Conservation (phyloP, 2,329 filamentous ascomycete species). For the Hymenoscyphus occultus region DNA sequence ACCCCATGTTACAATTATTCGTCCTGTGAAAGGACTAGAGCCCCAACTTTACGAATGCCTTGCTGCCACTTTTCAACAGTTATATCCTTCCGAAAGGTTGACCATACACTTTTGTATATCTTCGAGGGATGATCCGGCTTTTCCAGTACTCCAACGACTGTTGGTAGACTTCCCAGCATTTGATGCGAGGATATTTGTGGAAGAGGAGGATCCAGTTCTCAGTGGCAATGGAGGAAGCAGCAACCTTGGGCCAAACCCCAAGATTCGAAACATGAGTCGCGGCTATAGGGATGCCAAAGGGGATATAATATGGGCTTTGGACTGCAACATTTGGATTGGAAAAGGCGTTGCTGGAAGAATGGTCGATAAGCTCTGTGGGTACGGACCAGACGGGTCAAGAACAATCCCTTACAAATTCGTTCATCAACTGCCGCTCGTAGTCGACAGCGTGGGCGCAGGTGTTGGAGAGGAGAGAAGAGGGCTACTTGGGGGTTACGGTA, state of each 20-base stretch:
- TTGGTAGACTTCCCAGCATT: slow-evolving; percentile 68
- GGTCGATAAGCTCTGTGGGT: slow-evolving; percentile 82
- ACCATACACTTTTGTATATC: slow-evolving; percentile 82
- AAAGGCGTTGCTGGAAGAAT: slow-evolving; percentile 78
- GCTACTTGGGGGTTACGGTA: slow-evolving; percentile 15
- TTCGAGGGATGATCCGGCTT: slow-evolving; percentile 70
- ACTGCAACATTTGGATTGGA: slow-evolving; percentile 94
- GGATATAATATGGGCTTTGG: slow-evolving; percentile 89
- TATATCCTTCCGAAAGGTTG: slow-evolving; percentile 73
- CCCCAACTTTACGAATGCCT: slow-evolving; percentile 90
- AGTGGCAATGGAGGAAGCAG: slow-evolving; percentile 50
- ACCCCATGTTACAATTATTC: slow-evolving; percentile 85
- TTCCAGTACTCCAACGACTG: slow-evolving; percentile 68
- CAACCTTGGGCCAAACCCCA: slow-evolving; percentile 89
- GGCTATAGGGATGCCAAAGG: slow-evolving; percentile 86
- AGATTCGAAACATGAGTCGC: slow-evolving; percentile 93
- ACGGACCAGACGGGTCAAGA: slow-evolving; percentile 47
- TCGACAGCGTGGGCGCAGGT: slow-evolving; percentile 61
- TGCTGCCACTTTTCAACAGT: slow-evolving; percentile 77
- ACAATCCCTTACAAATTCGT: slow-evolving; percentile 79
- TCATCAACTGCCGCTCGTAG: slow-evolving; percentile 84
- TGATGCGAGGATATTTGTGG: slow-evolving; percentile 72
- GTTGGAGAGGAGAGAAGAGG: slow-evolving; percentile 26
- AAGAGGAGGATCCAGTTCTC: slow-evolving; percentile 75
- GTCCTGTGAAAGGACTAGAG: slow-evolving; percentile 90